Base-by-base conservation (phyloP, 805 yeast genomes). In the Clavispora fructus region DNA sequence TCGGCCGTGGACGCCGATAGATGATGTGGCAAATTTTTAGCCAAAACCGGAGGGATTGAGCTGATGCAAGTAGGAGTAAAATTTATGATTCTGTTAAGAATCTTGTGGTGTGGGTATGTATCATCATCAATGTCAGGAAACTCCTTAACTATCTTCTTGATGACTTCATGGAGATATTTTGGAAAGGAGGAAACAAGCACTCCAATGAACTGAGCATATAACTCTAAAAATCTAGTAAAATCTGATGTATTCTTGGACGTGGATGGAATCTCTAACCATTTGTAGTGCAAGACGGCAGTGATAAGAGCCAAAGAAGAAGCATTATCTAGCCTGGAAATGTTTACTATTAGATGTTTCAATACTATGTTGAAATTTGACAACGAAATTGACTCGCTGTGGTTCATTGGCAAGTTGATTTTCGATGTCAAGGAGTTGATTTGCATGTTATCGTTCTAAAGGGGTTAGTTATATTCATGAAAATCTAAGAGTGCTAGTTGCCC, bases 81-180 rank as follows among this genome's bases (percentile, higher is more conserved):
- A 39, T 77, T 76, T 30, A 90, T 68, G 49, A 94, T 76, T 58
- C 80, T 80, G 46, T 69, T 65, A 44, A 92, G 66, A 37, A 87
- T 73, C 12, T 74, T 73, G 67, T 92, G 97, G 64, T 52, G 81
- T 54, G 41, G 57, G 57, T 43, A 71, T 26, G 35, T 54, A 28
- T 51, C 49, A 37, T 47, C 54, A 8, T 45, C 39, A 31, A 52
- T 44, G 28, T 53, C 52, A 39, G 56, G 65, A 56, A 92, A 86
- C 56, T 82, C 89, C 16, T 73, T 56, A 10, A 90, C 76, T n/a
- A 92, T 64, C 47, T 79, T 77, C 49, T 74, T 70, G 17, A 87
- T 82, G n/a, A 92, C 87, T 48, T 87, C 95, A 51, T 79, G 77
- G 80, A 94, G 82, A 87, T 95, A 92, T 63, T 83, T 87, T 7